A percentile compares a stretch with the other conserved stretches of the same genome.
phyloP scores from a whole-genome alignment of 225 moss, liverwort and hornwort species.

The Marchantia polymorpha region DNA sequence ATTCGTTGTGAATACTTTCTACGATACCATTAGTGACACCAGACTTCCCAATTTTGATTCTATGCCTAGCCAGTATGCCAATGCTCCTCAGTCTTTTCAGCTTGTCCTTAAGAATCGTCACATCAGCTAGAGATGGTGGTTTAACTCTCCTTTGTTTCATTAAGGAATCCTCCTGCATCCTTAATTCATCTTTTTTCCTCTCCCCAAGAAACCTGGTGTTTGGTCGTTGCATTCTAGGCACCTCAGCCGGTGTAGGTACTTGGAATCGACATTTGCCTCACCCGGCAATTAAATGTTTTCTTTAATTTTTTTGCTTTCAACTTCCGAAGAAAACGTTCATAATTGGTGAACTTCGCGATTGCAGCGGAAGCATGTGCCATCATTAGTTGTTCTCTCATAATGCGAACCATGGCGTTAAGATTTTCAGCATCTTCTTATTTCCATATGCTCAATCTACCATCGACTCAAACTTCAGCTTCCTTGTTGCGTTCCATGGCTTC shows the following conservation, averaged over 20 bases:
- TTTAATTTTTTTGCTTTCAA: conserved; percentile 41
- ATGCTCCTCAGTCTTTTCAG: conserved; percentile 79
- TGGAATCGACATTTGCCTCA: conserved; percentile 50
- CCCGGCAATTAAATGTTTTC: conserved; percentile 43
- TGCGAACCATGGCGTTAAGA: conserved; percentile 50
- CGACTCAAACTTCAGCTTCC: conserved; percentile 38
- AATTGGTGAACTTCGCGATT: conserved; percentile 43
- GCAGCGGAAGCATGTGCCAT: conserved; percentile 53
- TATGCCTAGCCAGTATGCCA: conserved; percentile 68
- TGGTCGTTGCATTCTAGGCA: conserved; percentile 26
- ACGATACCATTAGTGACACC: conserved; percentile 90
- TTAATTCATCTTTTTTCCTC: conserved; percentile 42
- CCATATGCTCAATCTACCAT: conserved; percentile 55
- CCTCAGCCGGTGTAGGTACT: conserved; percentile 53
- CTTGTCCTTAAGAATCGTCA: conserved; percentile 87
- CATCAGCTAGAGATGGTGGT: conserved; percentile 86
- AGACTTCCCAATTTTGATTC: conserved; percentile 76
- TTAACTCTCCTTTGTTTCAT: conserved; percentile 63
- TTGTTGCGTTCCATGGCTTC: conserved; percentile 46
- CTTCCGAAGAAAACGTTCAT: conserved; percentile 40
- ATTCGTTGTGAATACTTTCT: conserved; percentile 82
- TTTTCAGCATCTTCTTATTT: conserved; percentile 45
- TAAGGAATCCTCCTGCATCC: conserved; percentile 18
- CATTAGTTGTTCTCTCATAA: conserved; percentile 52
- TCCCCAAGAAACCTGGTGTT: conserved; percentile 85